A percentile compares a stretch with the other conserved stretches of the same genome.
Conservation (phyloP, 768 basidiomycete species). For the Scleroderma bovista region DNA sequence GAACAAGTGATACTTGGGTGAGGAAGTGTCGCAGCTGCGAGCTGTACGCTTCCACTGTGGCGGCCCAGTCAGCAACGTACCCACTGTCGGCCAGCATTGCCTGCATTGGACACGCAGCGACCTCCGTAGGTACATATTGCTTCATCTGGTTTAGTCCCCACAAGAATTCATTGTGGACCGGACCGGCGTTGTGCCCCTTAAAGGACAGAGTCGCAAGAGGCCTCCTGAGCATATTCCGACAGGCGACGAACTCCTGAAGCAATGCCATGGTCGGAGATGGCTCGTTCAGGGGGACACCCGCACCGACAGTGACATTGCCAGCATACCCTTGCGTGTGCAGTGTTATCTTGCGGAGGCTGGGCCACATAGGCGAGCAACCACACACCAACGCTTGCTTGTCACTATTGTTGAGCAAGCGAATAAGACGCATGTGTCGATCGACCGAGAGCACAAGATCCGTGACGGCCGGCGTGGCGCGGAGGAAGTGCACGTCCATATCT, state of each 20-base stretch:
- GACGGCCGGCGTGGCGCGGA: constrained; percentile 28
- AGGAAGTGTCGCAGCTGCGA: constrained; percentile 26
- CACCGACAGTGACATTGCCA: constrained; percentile 11
- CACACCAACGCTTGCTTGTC: constrained; percentile 28
- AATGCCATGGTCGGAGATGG: constrained; percentile 26
- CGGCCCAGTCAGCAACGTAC: constrained; percentile 23
- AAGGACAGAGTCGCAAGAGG: constrained; percentile 20
- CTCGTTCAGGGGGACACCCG: constrained; percentile 23
- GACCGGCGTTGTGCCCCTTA: constrained; percentile 25
- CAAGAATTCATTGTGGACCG: constrained; percentile 24
- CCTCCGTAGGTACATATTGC: constrained; percentile 20
- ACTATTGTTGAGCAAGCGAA: constrained; percentile 29
- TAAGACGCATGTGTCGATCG: constrained; percentile 23
- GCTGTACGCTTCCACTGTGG: constrained; percentile 25
- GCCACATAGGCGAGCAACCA: constrained; percentile 26
- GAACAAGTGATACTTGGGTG: constrained; percentile 24
- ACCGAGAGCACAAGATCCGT: constrained; percentile 28
- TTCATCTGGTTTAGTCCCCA: constrained; percentile 24
- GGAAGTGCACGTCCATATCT: constrained; percentile 27
- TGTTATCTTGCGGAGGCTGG: constrained; percentile 19
- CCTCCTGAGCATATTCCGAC: constrained; percentile 15
- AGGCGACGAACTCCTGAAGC: constrained; percentile 22
- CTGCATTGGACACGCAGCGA: constrained; percentile 15
- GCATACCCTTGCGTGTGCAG: constrained; percentile 26
- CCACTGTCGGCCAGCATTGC: constrained; percentile 23